Base-by-base conservation (phyloP, 192 early-diverging fungal species). In the Coemansia asiatica region DNA sequence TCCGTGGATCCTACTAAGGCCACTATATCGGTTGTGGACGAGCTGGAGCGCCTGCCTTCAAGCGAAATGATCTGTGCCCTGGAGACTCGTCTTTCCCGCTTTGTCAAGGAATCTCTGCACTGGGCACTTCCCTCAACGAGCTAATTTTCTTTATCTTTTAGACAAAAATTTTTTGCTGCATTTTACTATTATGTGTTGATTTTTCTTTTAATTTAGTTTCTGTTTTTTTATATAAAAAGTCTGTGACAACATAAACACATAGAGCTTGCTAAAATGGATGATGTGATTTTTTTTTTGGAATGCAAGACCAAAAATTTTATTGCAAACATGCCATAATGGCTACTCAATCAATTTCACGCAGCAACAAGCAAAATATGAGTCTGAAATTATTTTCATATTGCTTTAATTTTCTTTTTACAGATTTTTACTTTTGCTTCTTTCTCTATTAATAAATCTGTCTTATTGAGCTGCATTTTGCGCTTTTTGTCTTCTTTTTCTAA, bases 31-130 rank as follows among this genome's bases (percentile, higher is more conserved):
- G 44, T 71, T 68, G 66, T 61, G 53, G 79, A 67, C 33, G 79
- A 72, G 64, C 69, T 75, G 60, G 69, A 69, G 58, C 73, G 67
- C 66, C 69, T 81, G 73, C 73, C 73, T 33, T 72, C 79, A 64
- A 75, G 61, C 67, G 79, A 81, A 35, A 69, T 81, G 47, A 81
- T 81, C 19, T 75, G 69, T 50, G 79, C 79, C 10, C 73, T 81
- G 33, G 79, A 75, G 61, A 69, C 60, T 3, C 79, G 79, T 16
- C 61, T 81, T 53, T 81, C 79, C 27, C 79, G 79, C 69, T 81
- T 81, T 67, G 68, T 81, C 63, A 75, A 68, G 21, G 79, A 81
- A 66, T 81, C 79, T 15, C 61, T 81, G 48, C 67, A 61, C 63
- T 81, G 79, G 79, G 79, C 79, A 13, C 69, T 81, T 48, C 79